These are phyloP conservation scores for Picochlorum sp. DNA, from an alignment of 139 green algal species.

Conservation along the genomic window DNA sequence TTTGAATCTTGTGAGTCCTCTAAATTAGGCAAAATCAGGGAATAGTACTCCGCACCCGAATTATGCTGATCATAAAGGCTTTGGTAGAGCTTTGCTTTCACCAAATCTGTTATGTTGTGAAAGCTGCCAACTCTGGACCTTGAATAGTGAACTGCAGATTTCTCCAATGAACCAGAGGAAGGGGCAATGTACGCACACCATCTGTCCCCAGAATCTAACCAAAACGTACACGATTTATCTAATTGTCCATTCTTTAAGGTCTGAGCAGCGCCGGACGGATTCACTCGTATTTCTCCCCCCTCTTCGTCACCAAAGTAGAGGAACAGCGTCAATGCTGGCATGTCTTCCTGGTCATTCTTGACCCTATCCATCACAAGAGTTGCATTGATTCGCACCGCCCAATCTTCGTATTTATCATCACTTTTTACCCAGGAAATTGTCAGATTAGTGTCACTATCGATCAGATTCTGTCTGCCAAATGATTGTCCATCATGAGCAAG, in stretches of 20 bases:
- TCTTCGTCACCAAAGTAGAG: not conserved
- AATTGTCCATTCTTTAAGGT: too few relatives aligned
- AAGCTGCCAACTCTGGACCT: conserved; percentile 12
- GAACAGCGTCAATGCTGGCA: conserved; percentile 5
- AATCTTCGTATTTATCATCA: not conserved
- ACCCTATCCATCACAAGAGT: not conserved
- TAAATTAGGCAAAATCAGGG: conserved; percentile 35
- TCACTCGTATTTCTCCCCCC: not conserved
- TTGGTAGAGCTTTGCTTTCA: conserved; percentile 8
- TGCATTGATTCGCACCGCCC: not conserved
- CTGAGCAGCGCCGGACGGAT: not conserved
- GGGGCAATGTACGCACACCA: too few relatives aligned
- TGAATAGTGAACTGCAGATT: not conserved
- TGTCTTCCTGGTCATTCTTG: not conserved
- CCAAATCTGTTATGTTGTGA: conserved; percentile 51
- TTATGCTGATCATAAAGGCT: conserved; percentile 5
- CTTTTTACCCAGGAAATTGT: conserved; percentile 20
- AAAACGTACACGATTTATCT: too few relatives aligned
- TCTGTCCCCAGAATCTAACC: too few relatives aligned
- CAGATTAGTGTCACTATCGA: conserved; percentile 51
- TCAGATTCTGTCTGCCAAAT: conserved; percentile 64
- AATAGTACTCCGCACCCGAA: not conserved
- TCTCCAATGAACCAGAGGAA: too few relatives aligned
- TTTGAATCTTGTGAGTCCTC: conserved; percentile 24
- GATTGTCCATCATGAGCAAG: conserved; percentile 64